These are phyloP conservation scores for Trichocladium antarcticum DNA, from an alignment of 495 filamentous ascomycete genomes.

Conservation along the genomic window DNA sequence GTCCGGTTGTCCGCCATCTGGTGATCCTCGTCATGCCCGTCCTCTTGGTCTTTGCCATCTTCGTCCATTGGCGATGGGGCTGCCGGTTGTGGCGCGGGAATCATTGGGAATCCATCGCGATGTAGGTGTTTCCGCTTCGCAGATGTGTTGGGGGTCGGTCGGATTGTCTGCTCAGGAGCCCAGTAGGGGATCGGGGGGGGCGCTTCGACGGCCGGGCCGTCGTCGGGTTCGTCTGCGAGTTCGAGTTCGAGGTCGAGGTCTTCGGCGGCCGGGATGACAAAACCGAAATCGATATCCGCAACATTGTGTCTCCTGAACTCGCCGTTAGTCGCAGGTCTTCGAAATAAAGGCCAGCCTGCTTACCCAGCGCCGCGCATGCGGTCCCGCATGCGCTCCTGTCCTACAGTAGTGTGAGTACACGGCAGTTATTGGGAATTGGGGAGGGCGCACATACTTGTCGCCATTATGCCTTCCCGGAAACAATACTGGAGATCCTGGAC, in stretches of 20 bases:
- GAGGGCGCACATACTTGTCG: conserved; percentile 15
- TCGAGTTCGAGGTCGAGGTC: conserved; percentile 1
- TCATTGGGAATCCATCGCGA: not conserved
- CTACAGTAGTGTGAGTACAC: conserved; percentile 4
- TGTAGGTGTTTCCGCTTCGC: conserved; percentile 29
- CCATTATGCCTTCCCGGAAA: conserved; percentile 5
- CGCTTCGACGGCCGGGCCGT: conserved; percentile 1
- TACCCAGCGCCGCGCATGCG: conserved; percentile 43
- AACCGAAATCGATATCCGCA: conserved; percentile 36
- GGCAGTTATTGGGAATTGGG: not conserved
- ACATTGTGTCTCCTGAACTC: conserved; percentile 32
- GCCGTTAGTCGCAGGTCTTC: not conserved
- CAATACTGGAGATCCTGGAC: not conserved
- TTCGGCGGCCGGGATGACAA: conserved; percentile 30
- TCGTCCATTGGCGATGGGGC: not conserved
- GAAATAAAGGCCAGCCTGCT: not conserved
- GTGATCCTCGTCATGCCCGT: not conserved
- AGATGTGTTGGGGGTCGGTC: conserved; percentile 33
- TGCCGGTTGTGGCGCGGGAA: not conserved
- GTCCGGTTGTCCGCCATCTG: not conserved
- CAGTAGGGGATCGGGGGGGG: conserved; percentile 16
- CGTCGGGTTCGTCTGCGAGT: not conserved
- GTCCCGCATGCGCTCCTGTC: conserved; percentile 41
- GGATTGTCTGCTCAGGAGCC: conserved; percentile 4
- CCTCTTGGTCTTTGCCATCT: not conserved